phyloP scores from a whole-genome alignment of 225 moss, liverwort and hornwort species.

The Takakia lepidozioides region DNA sequence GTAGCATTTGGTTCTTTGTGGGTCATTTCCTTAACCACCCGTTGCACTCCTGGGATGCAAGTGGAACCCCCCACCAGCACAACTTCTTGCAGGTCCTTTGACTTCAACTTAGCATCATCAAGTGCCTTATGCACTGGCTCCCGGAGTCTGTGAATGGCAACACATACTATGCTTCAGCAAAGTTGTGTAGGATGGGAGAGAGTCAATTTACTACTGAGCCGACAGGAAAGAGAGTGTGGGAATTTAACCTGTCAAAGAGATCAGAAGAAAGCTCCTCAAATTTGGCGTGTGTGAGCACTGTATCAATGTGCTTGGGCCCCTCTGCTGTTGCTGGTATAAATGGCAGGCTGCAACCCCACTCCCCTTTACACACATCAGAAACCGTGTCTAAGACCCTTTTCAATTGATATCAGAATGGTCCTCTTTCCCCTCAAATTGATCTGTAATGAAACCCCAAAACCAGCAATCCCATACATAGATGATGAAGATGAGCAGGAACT shows the following conservation, averaged over 20 bases:
- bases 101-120: constrained; percentile 75
- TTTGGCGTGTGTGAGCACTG: constrained; percentile 27
- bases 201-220: no score
- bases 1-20: constrained; percentile 54
- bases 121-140: constrained; percentile 56
- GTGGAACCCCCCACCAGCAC: constrained; percentile 67
- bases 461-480: not conserved
- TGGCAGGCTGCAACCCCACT: constrained; percentile 47
- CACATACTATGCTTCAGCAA: no score
- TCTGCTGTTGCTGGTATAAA: constrained; percentile 53
- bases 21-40: constrained; percentile 68
- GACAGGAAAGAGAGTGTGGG: no score
- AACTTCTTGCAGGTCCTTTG: constrained; percentile 82
- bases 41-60: constrained; percentile 76
- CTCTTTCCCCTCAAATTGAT: not conserved
- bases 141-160: constrained; percentile 22
- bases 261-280: constrained; percentile 54
- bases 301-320: constrained; percentile 52
- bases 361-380: not conserved
- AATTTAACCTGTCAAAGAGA: constrained; percentile 33
- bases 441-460: no score
- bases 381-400: not conserved
- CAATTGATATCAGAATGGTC: not conserved
- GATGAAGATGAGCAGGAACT: no score
- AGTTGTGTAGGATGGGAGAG: no score